Evolutionary conservation across 2,329 filamentous ascomycete genomes (phyloP).

Genomic region (Amauroascus niger): DNA sequence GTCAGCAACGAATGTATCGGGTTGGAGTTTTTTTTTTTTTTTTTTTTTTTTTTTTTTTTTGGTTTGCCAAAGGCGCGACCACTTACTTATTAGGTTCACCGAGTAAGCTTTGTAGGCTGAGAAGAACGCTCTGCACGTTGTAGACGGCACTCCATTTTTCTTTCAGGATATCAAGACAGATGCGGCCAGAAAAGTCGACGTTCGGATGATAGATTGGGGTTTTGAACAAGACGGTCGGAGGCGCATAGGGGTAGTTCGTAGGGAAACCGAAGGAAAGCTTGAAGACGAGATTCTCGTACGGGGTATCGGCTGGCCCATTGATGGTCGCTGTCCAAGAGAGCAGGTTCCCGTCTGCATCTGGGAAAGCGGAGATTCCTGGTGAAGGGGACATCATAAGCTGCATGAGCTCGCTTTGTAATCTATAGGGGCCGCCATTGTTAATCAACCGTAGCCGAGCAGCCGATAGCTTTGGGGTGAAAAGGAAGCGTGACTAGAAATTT

Average conservation of each 20-base stretch:
- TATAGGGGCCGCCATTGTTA: conserved; percentile 31
- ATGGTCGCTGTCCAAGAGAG: conserved; percentile 92
- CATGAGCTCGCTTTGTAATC: conserved; percentile 95
- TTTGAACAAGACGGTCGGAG: conserved; percentile 90
- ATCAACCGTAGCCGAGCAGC: too few relatives aligned
- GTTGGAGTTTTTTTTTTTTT: background rate
- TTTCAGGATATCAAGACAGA: conserved; percentile 96
- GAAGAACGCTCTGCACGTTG: conserved; percentile 84
- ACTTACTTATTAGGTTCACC: conserved; percentile 96
- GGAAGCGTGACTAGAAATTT: background rate
- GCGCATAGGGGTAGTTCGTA: conserved; percentile 81
- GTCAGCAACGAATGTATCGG: background rate
- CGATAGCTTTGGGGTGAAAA: too few relatives aligned
- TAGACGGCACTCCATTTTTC: conserved; percentile 98
- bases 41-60: too few relatives aligned
- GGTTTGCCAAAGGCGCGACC: background rate
- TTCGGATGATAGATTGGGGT: conserved; percentile 99
- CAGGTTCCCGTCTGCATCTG: conserved; percentile 78
- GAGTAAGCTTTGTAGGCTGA: conserved; percentile 88
- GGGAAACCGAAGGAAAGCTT: conserved; percentile 91
- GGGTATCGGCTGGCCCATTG: conserved; percentile 79
- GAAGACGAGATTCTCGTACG: conserved; percentile 77
- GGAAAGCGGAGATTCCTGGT: conserved; percentile 90
- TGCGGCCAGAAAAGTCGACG: conserved; percentile 91
- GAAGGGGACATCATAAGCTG: conserved; percentile 93